These are phyloP conservation scores for Cordyceps militaris DNA, from an alignment of 2,329 filamentous ascomycete genomes.

Conservation along the genomic window DNA sequence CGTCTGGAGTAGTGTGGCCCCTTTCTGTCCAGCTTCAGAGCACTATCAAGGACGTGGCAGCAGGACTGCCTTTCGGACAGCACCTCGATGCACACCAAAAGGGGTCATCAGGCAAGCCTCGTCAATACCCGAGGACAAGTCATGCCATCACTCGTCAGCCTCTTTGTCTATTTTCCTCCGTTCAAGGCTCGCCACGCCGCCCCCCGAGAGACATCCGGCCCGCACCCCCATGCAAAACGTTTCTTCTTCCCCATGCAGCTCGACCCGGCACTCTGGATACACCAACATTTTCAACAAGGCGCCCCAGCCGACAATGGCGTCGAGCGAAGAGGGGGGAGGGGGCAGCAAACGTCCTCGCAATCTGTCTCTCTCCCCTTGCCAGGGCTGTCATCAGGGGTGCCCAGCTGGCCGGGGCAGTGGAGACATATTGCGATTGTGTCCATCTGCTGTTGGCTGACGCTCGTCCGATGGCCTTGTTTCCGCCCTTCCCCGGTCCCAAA, in stretches of 20 bases:
- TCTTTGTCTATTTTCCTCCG: too few species aligned
- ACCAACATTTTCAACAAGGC: neutral
- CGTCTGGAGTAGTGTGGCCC: too few species aligned
- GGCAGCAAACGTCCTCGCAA: neutral
- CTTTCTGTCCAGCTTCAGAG: too few species aligned
- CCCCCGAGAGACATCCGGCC: neutral
- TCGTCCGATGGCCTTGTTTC: neutral
- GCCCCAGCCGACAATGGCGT: neutral
- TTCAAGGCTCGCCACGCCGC: too few species aligned
- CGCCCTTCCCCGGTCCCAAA: neutral
- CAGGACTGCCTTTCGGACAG: too few species aligned
- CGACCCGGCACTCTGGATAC: neutral
- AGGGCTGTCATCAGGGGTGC: neutral
- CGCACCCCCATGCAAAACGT: neutral
- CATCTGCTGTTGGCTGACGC: neutral
- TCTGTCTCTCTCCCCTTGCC: neutral
- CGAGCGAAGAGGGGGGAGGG: neutral
- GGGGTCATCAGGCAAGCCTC: too few species aligned
- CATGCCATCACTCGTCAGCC: too few species aligned
- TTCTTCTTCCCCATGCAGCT: constrained; percentile 1
- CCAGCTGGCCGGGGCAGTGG: neutral
- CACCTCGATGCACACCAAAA: too few species aligned
- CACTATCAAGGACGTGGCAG: too few species aligned
- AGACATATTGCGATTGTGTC: neutral
- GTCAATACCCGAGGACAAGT: too few species aligned